Evolutionary conservation across 2,329 filamentous ascomycete genomes (phyloP).

Genomic region (Venturia carpophila): DNA sequence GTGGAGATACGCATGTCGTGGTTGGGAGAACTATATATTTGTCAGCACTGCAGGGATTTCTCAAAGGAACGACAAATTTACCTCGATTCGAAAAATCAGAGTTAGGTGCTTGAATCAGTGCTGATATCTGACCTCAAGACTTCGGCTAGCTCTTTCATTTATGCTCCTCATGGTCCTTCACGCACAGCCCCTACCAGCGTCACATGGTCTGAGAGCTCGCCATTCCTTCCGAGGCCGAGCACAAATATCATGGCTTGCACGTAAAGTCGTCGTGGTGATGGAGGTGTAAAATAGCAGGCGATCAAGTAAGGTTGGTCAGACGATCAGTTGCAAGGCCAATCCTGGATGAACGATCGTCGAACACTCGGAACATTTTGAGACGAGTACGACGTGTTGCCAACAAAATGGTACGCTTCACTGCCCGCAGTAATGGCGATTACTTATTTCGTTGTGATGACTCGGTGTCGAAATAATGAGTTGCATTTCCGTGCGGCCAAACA

Average conservation of each 20-base stretch:
- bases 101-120: not conserved
- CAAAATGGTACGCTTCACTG: not conserved
- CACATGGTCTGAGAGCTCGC: not conserved
- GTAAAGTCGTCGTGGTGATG: not conserved
- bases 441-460: not conserved
- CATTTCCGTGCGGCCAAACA: too few species aligned
- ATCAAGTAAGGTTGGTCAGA: not conserved
- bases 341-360: not conserved
- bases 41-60: not conserved
- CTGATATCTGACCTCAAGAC: not conserved
- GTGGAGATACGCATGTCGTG: not conserved
- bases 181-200: not conserved
- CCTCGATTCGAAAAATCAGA: not conserved
- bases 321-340: not conserved
- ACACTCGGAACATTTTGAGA: not conserved
- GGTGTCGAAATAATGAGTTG: not conserved
- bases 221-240: not conserved
- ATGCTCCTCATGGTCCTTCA: not conserved
- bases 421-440: not conserved
- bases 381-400: not conserved
- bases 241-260: not conserved
- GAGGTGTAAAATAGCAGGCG: not conserved
- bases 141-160: not conserved
- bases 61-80: not conserved
- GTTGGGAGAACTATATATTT: not conserved